Evolutionary conservation across 2,329 filamentous ascomycete species (phyloP).

Genomic region (Neofusicoccum sp.): DNA sequence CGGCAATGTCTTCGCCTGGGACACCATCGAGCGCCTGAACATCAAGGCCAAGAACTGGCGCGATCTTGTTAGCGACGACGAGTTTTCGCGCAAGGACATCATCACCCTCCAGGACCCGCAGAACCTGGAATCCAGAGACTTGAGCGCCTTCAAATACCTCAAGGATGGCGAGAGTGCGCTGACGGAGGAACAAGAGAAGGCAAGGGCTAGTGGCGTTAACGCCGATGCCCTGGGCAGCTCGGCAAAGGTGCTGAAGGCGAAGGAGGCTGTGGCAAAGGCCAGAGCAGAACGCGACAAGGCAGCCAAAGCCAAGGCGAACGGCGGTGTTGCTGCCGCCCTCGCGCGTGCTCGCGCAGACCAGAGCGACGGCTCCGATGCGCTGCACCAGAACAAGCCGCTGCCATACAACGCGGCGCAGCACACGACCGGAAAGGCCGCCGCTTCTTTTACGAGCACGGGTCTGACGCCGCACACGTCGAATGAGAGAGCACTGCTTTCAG

Average conservation of each 20-base stretch:
- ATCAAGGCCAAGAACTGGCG: conserved; percentile 96
- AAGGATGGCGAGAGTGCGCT: conserved; percentile 71
- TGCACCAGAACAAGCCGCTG: conserved; percentile 35
- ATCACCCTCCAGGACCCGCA: conserved; percentile 96
- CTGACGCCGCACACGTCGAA: conserved; percentile 87
- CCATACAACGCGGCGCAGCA: conserved; percentile 86
- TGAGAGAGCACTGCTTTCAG: conserved; percentile 79
- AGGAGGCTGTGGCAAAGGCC: conserved; percentile 89
- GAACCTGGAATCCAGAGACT: conserved; percentile 76
- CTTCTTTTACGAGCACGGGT: conserved; percentile 92
- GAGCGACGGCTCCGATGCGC: background rate
- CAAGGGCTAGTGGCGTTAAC: conserved; percentile 71
- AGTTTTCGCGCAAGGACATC: conserved; percentile 86
- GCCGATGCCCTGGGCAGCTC: conserved; percentile 73
- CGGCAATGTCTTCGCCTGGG: conserved; percentile 94
- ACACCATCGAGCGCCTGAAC: conserved; percentile 92
- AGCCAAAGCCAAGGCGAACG: conserved; percentile 26
- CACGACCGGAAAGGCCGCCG: conserved; percentile 86
- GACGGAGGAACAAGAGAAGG: conserved; percentile 68
- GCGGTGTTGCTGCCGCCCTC: conserved; percentile 23
- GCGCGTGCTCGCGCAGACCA: conserved; percentile 28
- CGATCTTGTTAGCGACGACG: conserved; percentile 82
- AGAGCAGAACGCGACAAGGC: conserved; percentile 64
- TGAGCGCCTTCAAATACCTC: conserved; percentile 85
- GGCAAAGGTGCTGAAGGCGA: conserved; percentile 83